Percentiles rank a stretch among this genome's conserved stretches.
These are phyloP conservation scores for Mycosarcoma maydis DNA, from an alignment of 1,284 basidiomycete species.

Conservation along the genomic window DNA sequence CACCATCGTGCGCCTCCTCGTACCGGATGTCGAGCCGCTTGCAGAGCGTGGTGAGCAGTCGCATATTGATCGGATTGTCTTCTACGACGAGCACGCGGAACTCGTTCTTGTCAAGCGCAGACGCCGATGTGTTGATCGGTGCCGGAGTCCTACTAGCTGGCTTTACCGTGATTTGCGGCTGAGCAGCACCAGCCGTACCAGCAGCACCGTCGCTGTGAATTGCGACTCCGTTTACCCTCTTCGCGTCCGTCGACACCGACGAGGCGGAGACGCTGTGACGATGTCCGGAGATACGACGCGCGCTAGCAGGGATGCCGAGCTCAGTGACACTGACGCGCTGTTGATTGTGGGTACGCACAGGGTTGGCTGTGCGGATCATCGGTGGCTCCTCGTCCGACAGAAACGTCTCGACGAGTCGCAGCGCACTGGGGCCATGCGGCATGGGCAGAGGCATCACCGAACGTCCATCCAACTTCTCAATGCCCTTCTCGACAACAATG, in stretches of 20 bases:
- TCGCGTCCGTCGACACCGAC: background rate
- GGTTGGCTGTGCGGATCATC: slow-evolving; percentile 19
- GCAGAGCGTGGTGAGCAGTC: slow-evolving; percentile 48
- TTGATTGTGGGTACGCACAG: slow-evolving; percentile 5
- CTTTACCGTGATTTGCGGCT: background rate
- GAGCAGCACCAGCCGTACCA: no score
- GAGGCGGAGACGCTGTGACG: background rate
- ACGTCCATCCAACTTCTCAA: slow-evolving; percentile 28
- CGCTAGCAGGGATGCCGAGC: background rate
- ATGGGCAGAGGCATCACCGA: slow-evolving; percentile 34
- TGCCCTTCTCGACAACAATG: slow-evolving; percentile 3
- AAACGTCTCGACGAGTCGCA: slow-evolving; percentile 44
- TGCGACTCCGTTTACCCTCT: slow-evolving; percentile 3
- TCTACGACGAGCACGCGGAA: slow-evolving; percentile 57
- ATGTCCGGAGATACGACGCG: slow-evolving; percentile 12
- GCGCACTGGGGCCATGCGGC: slow-evolving; percentile 49
- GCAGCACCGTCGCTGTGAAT: background rate
- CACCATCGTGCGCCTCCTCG: slow-evolving; percentile 53
- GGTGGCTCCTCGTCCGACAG: slow-evolving; percentile 38
- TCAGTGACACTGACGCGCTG: slow-evolving; percentile 20
- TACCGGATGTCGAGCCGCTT: slow-evolving; percentile 39
- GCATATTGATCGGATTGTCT: slow-evolving; percentile 61
- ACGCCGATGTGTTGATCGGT: slow-evolving; percentile 13
- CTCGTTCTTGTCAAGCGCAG: slow-evolving; percentile 12
- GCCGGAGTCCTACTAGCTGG: slow-evolving; percentile 2